These are phyloP conservation scores for Aquilaria sinensis DNA, from an alignment of 345 rosid genomes.

Conservation along the genomic window DNA sequence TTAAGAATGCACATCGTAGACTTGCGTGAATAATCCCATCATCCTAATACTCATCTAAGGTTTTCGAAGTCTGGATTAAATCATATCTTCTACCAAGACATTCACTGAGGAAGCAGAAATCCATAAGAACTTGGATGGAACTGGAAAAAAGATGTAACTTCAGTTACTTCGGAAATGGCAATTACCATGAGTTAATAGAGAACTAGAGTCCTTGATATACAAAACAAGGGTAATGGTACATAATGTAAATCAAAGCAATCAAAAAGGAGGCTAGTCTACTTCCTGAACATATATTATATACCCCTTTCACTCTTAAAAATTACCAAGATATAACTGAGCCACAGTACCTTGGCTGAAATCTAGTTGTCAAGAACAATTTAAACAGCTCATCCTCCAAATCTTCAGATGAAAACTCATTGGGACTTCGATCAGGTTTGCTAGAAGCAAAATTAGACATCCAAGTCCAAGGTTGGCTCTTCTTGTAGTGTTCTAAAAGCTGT, in stretches of 20 bases:
- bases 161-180: too few species aligned
- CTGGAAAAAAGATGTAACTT: too few species aligned
- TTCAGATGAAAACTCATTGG: slow-evolving; percentile 34
- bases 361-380: slow-evolving; percentile 35
- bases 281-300: background rate
- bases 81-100: too few species aligned
- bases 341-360: slow-evolving; percentile 57
- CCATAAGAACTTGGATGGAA: too few species aligned
- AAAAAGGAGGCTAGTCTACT: background rate
- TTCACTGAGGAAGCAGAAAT: too few species aligned
- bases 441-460: slow-evolving; percentile 21
- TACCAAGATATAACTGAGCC: background rate
- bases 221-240: background rate
- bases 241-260: background rate
- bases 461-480: slow-evolving; percentile 51
- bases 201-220: background rate
- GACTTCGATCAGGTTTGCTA: slow-evolving; percentile 17
- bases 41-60: too few species aligned
- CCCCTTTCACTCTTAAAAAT: background rate
- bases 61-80: too few species aligned
- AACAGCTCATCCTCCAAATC: slow-evolving; percentile 62
- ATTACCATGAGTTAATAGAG: background rate
- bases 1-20: too few species aligned
- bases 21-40: too few species aligned
- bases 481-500: slow-evolving; percentile 58